Base-by-base conservation (phyloP, 2,329 filamentous ascomycete species). In the Fusarium sp. region DNA sequence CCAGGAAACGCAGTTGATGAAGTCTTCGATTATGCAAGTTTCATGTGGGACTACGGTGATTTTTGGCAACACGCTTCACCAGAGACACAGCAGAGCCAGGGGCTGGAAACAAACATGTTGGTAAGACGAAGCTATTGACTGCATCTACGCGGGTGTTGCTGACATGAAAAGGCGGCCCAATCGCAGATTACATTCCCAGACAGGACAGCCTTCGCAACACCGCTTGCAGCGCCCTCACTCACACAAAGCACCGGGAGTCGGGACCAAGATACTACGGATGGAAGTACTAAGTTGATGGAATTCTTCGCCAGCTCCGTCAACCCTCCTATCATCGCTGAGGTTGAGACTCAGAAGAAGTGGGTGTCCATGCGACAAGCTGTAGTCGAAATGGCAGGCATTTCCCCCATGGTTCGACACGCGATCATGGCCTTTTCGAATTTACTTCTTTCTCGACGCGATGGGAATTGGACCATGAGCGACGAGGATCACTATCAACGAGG, bases 271-370 rank as follows among this genome's bases (percentile, higher is more conserved):
- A 12, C 48, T 5, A 68, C 63, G 13, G 52, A 67, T 24, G 68
- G 42, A 13, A 72, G 66, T 36, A 74, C 79, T 4, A 78, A 80
- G 18, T 77, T 88, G 5, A 81, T 88, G 68, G 84, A 87, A 48
- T 87, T 86, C 61, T 88, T 88, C 64, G 78, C 84, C 24, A 82
- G 82, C 45, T 84, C 86, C 6, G 83, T 86, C 22, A 85, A 85
- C n/a, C 86, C 87, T 11, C 87, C 86, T 2, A 88, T 89, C 34
- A 82, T 89, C 8, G 84, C 85, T 24, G 85, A 88, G 54, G 85
- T 89, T 0, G 88, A 89, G 72, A 86, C 85, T 12, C 84, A 86
- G 61, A 86, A 85, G 71, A 86, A 85, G 58, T 89, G 87, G 87
- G 80, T 84, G 6, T 81, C 84, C 1, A 87, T 87, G 73, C 82